Conservation (phyloP, 495 filamentous ascomycete genomes). For the Aspergillus sclerotiicarbonarius region DNA sequence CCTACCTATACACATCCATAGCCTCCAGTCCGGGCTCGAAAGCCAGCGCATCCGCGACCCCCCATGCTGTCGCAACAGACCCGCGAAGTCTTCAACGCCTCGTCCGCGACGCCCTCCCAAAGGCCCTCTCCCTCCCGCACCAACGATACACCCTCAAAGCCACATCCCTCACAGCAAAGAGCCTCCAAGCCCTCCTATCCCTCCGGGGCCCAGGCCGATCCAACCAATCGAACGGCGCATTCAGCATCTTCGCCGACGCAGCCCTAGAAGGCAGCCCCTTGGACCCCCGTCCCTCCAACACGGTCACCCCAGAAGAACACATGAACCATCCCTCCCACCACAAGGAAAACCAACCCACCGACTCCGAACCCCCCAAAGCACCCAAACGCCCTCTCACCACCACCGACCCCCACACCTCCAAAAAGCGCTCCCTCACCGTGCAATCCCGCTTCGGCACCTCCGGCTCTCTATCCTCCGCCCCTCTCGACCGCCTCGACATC, state of each 20-base stretch:
- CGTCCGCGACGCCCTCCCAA: conserved; percentile 71
- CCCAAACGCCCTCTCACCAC: conserved; percentile 20
- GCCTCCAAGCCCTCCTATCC: conserved; percentile 61
- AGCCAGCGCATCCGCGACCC: conserved; percentile 6
- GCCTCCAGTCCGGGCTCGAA: conserved; percentile 35
- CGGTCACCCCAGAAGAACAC: conserved; percentile 43
- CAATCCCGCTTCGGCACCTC: conserved; percentile 48
- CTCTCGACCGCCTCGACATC: conserved; percentile 33
- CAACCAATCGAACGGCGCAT: conserved; percentile 70
- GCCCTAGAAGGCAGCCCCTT: conserved; percentile 57
- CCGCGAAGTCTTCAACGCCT: conserved; percentile 63
- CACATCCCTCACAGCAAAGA: conserved; percentile 66
- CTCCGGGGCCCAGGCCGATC: conserved; percentile 64
- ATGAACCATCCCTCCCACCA: conserved; percentile 22
- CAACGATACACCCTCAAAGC: conserved; percentile 62
- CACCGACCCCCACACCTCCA: conserved; percentile 44
- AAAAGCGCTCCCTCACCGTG: conserved; percentile 59
- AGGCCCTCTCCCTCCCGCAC: conserved; percentile 69
- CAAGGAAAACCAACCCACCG: conserved; percentile 7
- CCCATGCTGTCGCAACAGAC: conserved; percentile 45
- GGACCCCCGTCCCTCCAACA: conserved; percentile 45
- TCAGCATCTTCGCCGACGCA: conserved; percentile 71
- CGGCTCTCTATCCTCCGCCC: conserved; percentile 26
- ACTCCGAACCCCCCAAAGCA: background rate
- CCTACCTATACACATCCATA: conserved; percentile 71